Evolutionary conservation across 2,329 filamentous ascomycete species (phyloP).

Genomic region (Aspergillus luchuensis): DNA sequence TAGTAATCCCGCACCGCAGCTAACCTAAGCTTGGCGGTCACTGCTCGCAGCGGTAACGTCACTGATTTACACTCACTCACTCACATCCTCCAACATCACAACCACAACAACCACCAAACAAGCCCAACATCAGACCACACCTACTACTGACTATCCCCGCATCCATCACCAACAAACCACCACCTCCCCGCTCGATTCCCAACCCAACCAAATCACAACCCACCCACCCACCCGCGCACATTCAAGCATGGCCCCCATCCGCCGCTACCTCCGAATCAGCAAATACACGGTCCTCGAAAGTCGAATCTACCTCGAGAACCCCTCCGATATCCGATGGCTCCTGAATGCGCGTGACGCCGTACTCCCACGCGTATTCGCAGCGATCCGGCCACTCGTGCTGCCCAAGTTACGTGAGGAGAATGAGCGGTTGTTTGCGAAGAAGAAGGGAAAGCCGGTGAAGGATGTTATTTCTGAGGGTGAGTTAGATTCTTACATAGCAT

Average conservation of each 20-base stretch:
- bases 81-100: too few relatives aligned
- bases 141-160: neutral
- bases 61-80: too few relatives aligned
- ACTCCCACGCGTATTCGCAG: slow-evolving; percentile 79
- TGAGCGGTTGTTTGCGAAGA: slow-evolving; percentile 61
- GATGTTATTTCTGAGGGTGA: slow-evolving; percentile 81
- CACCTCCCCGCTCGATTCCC: neutral
- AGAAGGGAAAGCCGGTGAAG: slow-evolving; percentile 79
- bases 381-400: slow-evolving; percentile 79
- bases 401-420: slow-evolving; percentile 90
- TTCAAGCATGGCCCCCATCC: slow-evolving; percentile 76
- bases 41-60: too few relatives aligned
- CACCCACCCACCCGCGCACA: neutral
- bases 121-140: too few relatives aligned
- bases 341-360: slow-evolving; percentile 75
- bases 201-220: neutral
- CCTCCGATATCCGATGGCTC: slow-evolving; percentile 78
- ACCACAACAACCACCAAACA: too few relatives aligned
- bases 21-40: too few relatives aligned
- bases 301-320: slow-evolving; percentile 92
- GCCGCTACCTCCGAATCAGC: slow-evolving; percentile 86
- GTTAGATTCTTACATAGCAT: neutral
- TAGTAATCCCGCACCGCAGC: too few relatives aligned
- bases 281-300: slow-evolving; percentile 95
- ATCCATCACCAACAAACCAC: neutral